Base-by-base conservation (phyloP, 1,139 yeast genomes). In the Pneumocystis oryctolagi region DNA sequence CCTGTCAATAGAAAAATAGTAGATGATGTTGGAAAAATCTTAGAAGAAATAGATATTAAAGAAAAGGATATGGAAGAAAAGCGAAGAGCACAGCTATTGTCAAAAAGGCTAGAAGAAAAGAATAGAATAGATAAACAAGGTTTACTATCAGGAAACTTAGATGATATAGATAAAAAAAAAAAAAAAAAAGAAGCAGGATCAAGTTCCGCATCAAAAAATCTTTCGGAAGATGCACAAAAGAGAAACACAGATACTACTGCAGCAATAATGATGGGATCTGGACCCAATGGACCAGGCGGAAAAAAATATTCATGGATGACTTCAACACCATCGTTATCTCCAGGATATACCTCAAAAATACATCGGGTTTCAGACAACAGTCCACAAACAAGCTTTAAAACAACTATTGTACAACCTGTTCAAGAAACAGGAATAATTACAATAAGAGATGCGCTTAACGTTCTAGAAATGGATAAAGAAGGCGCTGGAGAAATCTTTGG, bases 231-330 rank as follows among this genome's bases (percentile, higher is more conserved):
- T 20, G 60, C 64, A 14, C 42, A 61, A 9, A 62, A 62, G 28
- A 59, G 64, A 28, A 63, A 63, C 35, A 62, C 60, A 6, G 62
- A 63, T 58, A 62, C 64, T 8, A 63, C 64, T 25, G 64, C 64
- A 35, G 61, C 61, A 18, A 56, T 63, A 59, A 63, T 63, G 64
- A 59, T 63, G 56, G 55, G 55, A 25, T 47, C 31, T 2, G 55
- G 55, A 2, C 55, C 55, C 16, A 63, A 63, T 58, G 61, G 58
- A 2, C 59, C 62, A 20, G 64, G 64, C 3, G 63, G 64, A 12
- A 63, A 63, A 61, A 63, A 63, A 40, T 63, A 63, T 61, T 60
- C 62, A 32, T 63, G 64, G 64, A 63, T 63, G 64, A 63, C 64
- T 9, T 47, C 55, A 28, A 25, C 30, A 47, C 30, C 30, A n/a